phyloP scores from a whole-genome alignment of 306 rosid genomes.

The Vicia villosa region DNA sequence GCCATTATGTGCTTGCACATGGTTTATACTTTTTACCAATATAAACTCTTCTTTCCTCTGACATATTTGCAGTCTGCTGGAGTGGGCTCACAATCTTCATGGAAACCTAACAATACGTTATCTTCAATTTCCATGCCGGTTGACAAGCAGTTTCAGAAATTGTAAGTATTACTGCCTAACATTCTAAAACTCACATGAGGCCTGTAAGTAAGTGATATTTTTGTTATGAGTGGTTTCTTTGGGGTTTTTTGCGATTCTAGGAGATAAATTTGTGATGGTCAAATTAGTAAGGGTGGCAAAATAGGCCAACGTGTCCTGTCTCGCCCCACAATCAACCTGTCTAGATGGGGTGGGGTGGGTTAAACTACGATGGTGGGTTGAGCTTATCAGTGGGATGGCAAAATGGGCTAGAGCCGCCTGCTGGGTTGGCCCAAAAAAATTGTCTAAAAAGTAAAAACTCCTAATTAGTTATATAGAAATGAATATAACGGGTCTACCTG shows the following conservation, averaged over 20 bases:
- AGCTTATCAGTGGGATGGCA: neutral
- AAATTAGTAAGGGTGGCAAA: constrained; percentile 20
- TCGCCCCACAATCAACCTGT: neutral
- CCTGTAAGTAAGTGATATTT: constrained; percentile 6
- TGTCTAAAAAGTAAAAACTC: neutral
- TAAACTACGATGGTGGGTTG: neutral
- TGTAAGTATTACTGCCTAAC: constrained; percentile 60
- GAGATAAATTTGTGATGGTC: constrained; percentile 21
- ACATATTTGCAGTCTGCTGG: constrained; percentile 57
- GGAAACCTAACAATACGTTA: constrained; percentile 54
- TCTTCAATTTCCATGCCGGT: constrained; percentile 52
- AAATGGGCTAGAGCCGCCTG: no score
- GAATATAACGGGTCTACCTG: neutral
- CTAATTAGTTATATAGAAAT: neutral
- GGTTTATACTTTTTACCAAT: constrained; percentile 15
- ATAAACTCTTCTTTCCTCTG: constrained; percentile 14
- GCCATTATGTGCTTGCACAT: constrained; percentile 28
- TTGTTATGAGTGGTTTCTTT: constrained; percentile 19
- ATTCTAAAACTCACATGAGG: constrained; percentile 12
- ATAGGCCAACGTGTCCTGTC: neutral
- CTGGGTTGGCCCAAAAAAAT: neutral
- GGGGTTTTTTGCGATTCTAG: constrained; percentile 25
- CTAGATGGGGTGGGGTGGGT: neutral
- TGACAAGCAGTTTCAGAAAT: constrained; percentile 73
- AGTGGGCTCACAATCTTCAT: constrained; percentile 59